Conservation (phyloP, 495 filamentous ascomycete species). For the Aspergillus nanangensis region DNA sequence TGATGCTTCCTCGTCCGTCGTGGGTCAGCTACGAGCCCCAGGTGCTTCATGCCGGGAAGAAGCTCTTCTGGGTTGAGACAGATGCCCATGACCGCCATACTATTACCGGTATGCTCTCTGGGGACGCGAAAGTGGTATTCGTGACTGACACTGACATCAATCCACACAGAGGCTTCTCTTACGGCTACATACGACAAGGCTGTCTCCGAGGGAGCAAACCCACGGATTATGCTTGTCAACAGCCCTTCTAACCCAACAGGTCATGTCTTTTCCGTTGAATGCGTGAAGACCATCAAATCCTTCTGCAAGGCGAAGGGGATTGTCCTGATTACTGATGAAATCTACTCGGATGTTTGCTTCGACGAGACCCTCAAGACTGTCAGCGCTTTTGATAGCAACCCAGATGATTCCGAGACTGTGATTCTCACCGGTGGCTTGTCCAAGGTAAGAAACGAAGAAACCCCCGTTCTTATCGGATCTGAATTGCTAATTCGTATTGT, state of each 20-base stretch:
- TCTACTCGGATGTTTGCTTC: slow-evolving; percentile 4
- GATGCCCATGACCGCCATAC: slow-evolving; percentile 1
- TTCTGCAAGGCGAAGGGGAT: slow-evolving; percentile 3
- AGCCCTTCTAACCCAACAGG: slow-evolving; percentile 3
- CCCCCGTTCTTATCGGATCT: too few species aligned
- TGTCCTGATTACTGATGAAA: slow-evolving; percentile 2
- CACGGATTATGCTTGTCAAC: slow-evolving; percentile 1
- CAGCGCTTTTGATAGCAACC: slow-evolving; percentile 2
- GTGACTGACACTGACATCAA: neutral
- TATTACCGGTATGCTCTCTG: neutral
- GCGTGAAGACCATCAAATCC: neutral
- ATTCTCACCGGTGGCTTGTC: neutral
- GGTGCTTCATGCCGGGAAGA: slow-evolving; percentile 2
- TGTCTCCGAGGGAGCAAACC: slow-evolving; percentile 1
- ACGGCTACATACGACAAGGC: neutral
- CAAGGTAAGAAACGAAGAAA: neutral
- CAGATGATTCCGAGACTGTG: neutral
- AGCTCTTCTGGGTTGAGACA: slow-evolving; percentile 3
- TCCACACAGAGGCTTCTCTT: neutral
- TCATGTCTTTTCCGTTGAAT: neutral
- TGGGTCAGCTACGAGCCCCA: slow-evolving; percentile 9
- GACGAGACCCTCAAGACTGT: neutral
- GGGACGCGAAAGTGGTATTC: neutral
- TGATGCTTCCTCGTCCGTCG: slow-evolving; percentile 4
- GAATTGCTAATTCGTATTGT: neutral